Conservation (phyloP, 257 asterid species). For the Penstemon barbatus region DNA sequence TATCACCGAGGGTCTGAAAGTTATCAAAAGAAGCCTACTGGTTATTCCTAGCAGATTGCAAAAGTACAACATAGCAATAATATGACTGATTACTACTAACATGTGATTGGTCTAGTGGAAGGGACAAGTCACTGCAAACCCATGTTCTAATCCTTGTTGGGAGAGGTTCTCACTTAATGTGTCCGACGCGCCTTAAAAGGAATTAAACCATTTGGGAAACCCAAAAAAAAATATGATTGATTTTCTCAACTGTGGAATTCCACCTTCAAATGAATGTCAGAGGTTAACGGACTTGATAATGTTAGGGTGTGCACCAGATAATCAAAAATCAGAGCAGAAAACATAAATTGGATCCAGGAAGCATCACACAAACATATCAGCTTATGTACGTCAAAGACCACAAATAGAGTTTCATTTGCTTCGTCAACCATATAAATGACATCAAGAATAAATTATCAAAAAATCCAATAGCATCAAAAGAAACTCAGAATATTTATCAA, state of each 20-base stretch:
- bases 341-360: background rate
- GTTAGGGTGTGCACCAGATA: background rate
- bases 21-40: background rate
- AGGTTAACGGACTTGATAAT: background rate
- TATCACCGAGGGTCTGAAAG: background rate
- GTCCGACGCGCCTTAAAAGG: too few species aligned
- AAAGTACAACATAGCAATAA: too few species aligned
- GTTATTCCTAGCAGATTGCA: too few species aligned
- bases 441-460: background rate
- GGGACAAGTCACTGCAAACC: too few species aligned
- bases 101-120: too few species aligned
- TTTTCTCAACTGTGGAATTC: background rate
- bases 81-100: too few species aligned
- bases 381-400: background rate
- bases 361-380: background rate
- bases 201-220: too few species aligned
- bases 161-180: too few species aligned
- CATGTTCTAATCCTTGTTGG: too few species aligned
- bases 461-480: background rate
- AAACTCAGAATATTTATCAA: background rate
- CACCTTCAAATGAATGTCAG: background rate
- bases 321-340: background rate
- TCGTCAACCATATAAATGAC: conserved; percentile 4
- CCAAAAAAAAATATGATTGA: too few species aligned
- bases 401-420: background rate